Evolutionary conservation across 176 grass and related monocot genomes (phyloP), one percentile per base, ranked within the genome.

Genomic region (Eragrostis curvula): DNA sequence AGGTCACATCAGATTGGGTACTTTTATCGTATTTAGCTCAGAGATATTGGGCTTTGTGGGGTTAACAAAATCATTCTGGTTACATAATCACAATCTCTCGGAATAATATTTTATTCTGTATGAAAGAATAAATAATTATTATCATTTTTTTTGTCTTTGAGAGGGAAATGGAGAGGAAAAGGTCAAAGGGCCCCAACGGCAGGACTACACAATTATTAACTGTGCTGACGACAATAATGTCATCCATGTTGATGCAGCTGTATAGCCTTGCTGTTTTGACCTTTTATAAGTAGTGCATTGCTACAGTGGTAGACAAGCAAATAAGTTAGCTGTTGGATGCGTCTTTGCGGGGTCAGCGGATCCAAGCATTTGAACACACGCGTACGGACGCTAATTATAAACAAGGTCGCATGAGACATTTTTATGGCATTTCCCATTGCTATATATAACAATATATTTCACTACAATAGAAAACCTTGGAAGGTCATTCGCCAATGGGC

Each of bases 71-170:
- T n/a, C 4, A 18, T 58, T 84, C 76, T 43, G 15, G 25, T 68
- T 65, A 57, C 49, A 32, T 75, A 74, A 63, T 68, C 11, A 3
- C 48, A 47, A 68, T 75, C 71, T 40, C 16, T 12, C 4, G 21
- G 44, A 55, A 66, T 10, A 41, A 29, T 66, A 30, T 83, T 83
- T 71, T 65, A n/a, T 36, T 66, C 44, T 25, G 56, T 25, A 2
- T 11, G 14, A 62, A 29, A 62, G 24, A 62, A 66, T 23, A 27
- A 66, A 66, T 76, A 3, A 39, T 75, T 66, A 52, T 66, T 44
- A 32, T 1, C 8, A 3, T 66, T 21, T 56, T 11, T 32, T 75
- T 17, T 17, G n/a, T 2, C n/a, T 68, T 53, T 7, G 18, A 29
- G 48, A 66, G 2, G 28, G 60, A 43, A 74, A 83, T 21, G 1